phyloP scores from a whole-genome alignment of 352 stramenopile species.

The Phytophthora aleatoria region DNA sequence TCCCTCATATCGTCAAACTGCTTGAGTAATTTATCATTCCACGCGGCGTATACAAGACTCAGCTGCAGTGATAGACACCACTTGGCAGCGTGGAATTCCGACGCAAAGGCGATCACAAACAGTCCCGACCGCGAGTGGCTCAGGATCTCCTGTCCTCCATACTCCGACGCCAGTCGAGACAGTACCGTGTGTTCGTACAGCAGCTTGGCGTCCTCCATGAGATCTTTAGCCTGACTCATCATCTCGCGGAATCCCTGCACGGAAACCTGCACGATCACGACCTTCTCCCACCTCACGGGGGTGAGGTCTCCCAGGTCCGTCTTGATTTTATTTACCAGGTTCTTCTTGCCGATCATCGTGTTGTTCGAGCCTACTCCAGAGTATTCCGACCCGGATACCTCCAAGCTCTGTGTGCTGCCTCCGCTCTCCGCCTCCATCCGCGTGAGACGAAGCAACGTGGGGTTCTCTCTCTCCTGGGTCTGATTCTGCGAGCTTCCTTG shows the following conservation, averaged over 20 bases:
- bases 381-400: constrained; percentile 43
- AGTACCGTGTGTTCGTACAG: constrained; percentile 89
- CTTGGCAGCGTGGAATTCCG: constrained; percentile 87
- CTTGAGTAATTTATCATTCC: constrained; percentile 88
- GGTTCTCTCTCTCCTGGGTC: constrained; percentile 20
- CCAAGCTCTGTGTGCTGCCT: constrained; percentile 29
- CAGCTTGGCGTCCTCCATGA: constrained; percentile 88
- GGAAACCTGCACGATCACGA: constrained; percentile 86
- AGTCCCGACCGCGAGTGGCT: constrained; percentile 76
- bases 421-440: constrained; percentile 30
- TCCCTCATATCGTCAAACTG: constrained; percentile 86
- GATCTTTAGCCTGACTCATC: constrained; percentile 71
- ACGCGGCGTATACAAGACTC: constrained; percentile 84
- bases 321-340: constrained; percentile 70
- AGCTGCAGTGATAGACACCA: constrained; percentile 88
- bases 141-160: constrained; percentile 81
- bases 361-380: constrained; percentile 25
- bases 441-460: constrained; percentile 27
- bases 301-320: constrained; percentile 78
- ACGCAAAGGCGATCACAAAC: constrained; percentile 85
- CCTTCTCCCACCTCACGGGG: constrained; percentile 80
- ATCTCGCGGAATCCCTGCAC: constrained; percentile 85
- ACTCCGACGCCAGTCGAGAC: constrained; percentile 81
- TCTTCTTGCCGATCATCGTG: constrained; percentile 50
- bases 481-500: constrained; percentile 17